Conservation (phyloP, 176 grass and related monocot genomes). For the Thinopyrum elongatum region DNA sequence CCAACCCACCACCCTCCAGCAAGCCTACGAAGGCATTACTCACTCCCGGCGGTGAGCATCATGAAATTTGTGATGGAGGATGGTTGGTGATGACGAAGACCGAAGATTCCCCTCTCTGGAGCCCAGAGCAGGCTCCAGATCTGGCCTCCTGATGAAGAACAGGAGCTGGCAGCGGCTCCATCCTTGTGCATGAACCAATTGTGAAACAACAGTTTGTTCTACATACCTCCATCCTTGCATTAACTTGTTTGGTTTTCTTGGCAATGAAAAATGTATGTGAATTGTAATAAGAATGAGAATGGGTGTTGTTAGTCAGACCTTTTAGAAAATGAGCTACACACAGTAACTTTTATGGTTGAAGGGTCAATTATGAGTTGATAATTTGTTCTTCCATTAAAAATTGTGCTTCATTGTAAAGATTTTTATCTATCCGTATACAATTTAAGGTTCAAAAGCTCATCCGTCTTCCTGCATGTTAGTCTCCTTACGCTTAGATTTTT, state of each 20-base stretch:
- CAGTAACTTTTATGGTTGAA: not conserved
- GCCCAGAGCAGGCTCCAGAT: no score
- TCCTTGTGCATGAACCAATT: not conserved
- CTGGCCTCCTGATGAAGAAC: no score
- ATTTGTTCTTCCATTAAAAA: not conserved
- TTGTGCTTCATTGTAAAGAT: not conserved
- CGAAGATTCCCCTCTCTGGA: no score
- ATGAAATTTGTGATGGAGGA: no score
- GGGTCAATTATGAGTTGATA: not conserved
- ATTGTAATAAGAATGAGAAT: not conserved
- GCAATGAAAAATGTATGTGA: not conserved
- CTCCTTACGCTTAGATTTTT: not conserved
- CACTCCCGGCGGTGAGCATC: no score
- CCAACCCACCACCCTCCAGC: no score
- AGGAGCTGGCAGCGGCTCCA: no score
- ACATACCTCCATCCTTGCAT: not conserved
- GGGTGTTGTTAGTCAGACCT: not conserved
- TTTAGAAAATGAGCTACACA: not conserved
- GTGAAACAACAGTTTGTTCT: not conserved
- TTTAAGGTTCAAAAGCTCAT: not conserved
- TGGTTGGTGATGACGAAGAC: no score
- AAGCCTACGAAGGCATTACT: no score
- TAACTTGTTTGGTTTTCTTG: not conserved
- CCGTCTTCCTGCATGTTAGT: not conserved
- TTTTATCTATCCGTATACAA: not conserved